Percentiles rank a stretch among this genome's conserved stretches.
Evolutionary conservation across 805 yeast species (phyloP).

Genomic region (Candida khao-thaluensis): DNA sequence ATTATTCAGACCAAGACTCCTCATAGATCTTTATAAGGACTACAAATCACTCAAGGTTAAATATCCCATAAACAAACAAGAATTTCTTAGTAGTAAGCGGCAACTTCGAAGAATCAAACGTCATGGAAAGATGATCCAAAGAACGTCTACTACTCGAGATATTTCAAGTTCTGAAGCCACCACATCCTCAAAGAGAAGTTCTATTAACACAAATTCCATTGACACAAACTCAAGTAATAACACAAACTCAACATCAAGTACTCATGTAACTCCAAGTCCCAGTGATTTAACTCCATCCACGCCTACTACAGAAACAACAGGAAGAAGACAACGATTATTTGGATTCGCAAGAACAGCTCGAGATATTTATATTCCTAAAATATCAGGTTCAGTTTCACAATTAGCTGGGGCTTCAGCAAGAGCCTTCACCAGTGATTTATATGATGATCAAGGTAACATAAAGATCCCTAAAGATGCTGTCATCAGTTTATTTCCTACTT

Average conservation of each 20-base stretch:
- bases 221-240: too few relatives aligned
- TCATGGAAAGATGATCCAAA: slow-evolving; percentile 19
- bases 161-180: too few relatives aligned
- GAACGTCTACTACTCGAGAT: too few relatives aligned
- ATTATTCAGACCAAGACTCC: slow-evolving; percentile 8
- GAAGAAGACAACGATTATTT: slow-evolving; percentile 41
- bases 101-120: slow-evolving; percentile 16
- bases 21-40: slow-evolving; percentile 28
- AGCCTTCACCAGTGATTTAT: slow-evolving; percentile 26
- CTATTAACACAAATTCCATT: too few relatives aligned
- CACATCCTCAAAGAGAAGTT: too few relatives aligned
- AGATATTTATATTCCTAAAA: slow-evolving; percentile 55
- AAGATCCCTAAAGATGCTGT: slow-evolving; percentile 55
- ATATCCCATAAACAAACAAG: slow-evolving; percentile 17
- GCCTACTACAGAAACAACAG: too few relatives aligned
- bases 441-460: slow-evolving; percentile 28
- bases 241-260: not conserved
- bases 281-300: too few relatives aligned
- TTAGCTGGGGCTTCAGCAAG: slow-evolving; percentile 46
- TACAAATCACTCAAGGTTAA: slow-evolving; percentile 18
- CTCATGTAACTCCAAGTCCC: not conserved
- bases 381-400: slow-evolving; percentile 48
- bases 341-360: slow-evolving; percentile 56
- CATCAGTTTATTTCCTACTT: slow-evolving; percentile 48
- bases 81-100: slow-evolving; percentile 5